A percentile compares a stretch with the other conserved stretches of the same genome.
phyloP scores from a whole-genome alignment of 2,329 filamentous ascomycete genomes.

The Aureobasidium musti region DNA sequence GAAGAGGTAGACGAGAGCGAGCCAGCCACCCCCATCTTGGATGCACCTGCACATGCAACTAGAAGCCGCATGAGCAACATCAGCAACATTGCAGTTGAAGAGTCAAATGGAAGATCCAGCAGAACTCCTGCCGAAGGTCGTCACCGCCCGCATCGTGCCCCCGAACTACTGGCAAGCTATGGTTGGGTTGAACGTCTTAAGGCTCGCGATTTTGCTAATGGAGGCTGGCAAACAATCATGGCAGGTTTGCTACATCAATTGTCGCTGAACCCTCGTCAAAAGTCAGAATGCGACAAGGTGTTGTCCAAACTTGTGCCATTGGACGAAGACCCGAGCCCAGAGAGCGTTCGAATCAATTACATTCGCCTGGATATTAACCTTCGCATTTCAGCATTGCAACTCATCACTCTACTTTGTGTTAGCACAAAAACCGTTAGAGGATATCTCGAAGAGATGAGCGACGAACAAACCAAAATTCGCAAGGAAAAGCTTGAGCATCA shows the following conservation, averaged over 20 bases:
- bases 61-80: slow-evolving; percentile 72
- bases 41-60: slow-evolving; percentile 77
- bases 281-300: slow-evolving; percentile 74
- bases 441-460: slow-evolving; percentile 89
- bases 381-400: slow-evolving; percentile 76
- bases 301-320: slow-evolving; percentile 78
- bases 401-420: slow-evolving; percentile 81
- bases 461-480: slow-evolving; percentile 90
- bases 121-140: slow-evolving; percentile 25
- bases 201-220: slow-evolving; percentile 80
- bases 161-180: slow-evolving; percentile 71
- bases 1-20: slow-evolving; percentile 64
- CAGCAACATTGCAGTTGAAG: slow-evolving; percentile 66
- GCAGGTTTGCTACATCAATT: slow-evolving; percentile 84
- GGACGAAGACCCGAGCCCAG: slow-evolving; percentile 70
- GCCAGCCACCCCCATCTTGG: slow-evolving; percentile 62
- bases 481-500: slow-evolving; percentile 96
- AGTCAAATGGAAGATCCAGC: slow-evolving; percentile 49
- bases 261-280: slow-evolving; percentile 70
- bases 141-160: slow-evolving; percentile 61
- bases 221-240: slow-evolving; percentile 89
- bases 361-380: slow-evolving; percentile 76
- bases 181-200: slow-evolving; percentile 84
- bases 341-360: slow-evolving; percentile 74
- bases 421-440: slow-evolving; percentile 83